Evolutionary conservation across 2,329 filamentous ascomycete species (phyloP).

Genomic region (Grosmannia huntii): DNA sequence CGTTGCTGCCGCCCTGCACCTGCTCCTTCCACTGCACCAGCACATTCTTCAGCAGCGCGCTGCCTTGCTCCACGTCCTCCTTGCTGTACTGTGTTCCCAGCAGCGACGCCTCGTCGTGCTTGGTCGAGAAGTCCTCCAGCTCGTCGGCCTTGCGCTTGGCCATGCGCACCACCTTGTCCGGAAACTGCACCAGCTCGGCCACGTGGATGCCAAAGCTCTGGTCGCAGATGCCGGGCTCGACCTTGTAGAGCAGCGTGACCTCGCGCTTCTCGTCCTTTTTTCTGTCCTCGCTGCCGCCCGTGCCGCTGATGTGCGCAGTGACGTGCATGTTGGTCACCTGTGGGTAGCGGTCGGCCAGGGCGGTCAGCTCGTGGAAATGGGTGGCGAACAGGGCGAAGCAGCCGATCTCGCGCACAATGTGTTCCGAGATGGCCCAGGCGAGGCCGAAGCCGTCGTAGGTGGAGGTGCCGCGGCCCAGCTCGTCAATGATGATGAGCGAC

Average conservation of each 20-base stretch:
- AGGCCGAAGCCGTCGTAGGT: slow-evolving; percentile 98
- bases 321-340: slow-evolving; percentile 92
- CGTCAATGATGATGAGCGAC: slow-evolving; percentile 96
- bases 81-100: slow-evolving; percentile 53
- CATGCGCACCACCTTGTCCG: slow-evolving; percentile 95
- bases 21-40: slow-evolving; percentile 78
- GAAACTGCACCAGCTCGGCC: slow-evolving; percentile 90
- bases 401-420: slow-evolving; percentile 90
- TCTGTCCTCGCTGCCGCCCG: slow-evolving; percentile 15
- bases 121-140: slow-evolving; percentile 84
- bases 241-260: slow-evolving; percentile 93
- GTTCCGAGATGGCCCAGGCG: slow-evolving; percentile 98
- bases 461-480: slow-evolving; percentile 88
- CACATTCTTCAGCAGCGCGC: slow-evolving; percentile 69
- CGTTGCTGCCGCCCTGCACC: slow-evolving; percentile 28
- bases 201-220: slow-evolving; percentile 98
- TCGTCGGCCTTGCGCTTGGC: slow-evolving; percentile 98
- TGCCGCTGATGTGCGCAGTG: slow-evolving; percentile 72
- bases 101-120: slow-evolving; percentile 45
- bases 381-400: slow-evolving; percentile 94
- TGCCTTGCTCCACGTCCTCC: slow-evolving; percentile 82
- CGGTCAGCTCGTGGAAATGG: slow-evolving; percentile 95
- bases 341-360: slow-evolving; percentile 71
- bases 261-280: slow-evolving; percentile 47
- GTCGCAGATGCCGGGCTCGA: slow-evolving; percentile 88